These are phyloP conservation scores for Sugiyamaella qingdaonensis DNA, from an alignment of 805 yeast species.

Conservation along the genomic window DNA sequence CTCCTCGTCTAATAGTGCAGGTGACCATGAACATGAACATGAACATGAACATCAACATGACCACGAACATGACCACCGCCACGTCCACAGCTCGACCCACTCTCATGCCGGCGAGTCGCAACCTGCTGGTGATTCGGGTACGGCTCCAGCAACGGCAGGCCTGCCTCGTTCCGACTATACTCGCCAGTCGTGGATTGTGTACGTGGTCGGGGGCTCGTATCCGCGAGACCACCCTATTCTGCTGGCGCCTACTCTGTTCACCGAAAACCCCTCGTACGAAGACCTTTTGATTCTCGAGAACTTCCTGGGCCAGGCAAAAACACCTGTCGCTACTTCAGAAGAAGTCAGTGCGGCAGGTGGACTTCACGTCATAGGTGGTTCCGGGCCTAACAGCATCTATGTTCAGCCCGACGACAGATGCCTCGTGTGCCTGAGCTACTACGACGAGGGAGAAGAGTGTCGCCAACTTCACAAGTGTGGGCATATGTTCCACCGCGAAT, in stretches of 20 bases:
- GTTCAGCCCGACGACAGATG: constrained; percentile 39
- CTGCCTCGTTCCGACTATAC: constrained; percentile 8
- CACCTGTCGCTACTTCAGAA: constrained; percentile 40
- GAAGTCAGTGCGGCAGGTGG: constrained; percentile 42
- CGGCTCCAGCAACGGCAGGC: background rate
- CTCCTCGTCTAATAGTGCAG: background rate
- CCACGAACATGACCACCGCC: constrained; percentile 6
- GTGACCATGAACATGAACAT: constrained; percentile 13
- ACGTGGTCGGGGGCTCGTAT: constrained; percentile 56
- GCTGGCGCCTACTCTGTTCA: constrained; percentile 43
- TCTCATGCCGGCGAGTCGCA: background rate
- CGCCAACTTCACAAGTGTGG: constrained; percentile 43
- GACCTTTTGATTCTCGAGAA: constrained; percentile 46
- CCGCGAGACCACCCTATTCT: constrained; percentile 47
- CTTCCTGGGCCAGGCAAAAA: constrained; percentile 45
- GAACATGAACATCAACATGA: constrained; percentile 2
- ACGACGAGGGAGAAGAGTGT: constrained; percentile 43
- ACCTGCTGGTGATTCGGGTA: background rate
- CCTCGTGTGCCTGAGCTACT: constrained; percentile 51
- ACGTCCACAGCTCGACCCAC: background rate
- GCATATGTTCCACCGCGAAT: constrained; percentile 51
- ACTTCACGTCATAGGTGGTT: constrained; percentile 25
- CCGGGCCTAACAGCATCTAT: constrained; percentile 15
- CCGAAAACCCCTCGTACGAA: constrained; percentile 49
- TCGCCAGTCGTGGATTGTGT: constrained; percentile 56